Percentiles rank a stretch among this genome's conserved stretches.
Conservation (phyloP, 2,329 filamentous ascomycete species). For the Cercospora sesami region DNA sequence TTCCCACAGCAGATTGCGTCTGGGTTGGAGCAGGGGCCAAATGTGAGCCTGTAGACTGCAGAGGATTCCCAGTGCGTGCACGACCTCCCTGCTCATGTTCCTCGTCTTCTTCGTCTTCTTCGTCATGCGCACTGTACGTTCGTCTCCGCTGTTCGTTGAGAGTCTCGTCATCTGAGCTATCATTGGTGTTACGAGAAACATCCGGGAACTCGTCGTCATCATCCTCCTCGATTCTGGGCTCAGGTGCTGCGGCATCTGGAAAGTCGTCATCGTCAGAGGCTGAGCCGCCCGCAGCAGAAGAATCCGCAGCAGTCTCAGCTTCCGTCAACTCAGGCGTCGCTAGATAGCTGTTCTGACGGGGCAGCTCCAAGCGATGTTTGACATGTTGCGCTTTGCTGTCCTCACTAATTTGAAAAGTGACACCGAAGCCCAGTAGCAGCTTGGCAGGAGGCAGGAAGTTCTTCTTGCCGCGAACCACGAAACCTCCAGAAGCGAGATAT, state of each 20-base stretch:
- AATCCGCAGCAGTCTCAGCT: slow-evolving; percentile 37
- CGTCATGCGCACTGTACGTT: slow-evolving; percentile 26
- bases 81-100: slow-evolving; percentile 2
- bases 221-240: slow-evolving; percentile 31
- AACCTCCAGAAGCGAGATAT: slow-evolving; percentile 73
- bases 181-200: slow-evolving; percentile 27
- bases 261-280: slow-evolving; percentile 42
- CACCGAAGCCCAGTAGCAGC: slow-evolving; percentile 79
- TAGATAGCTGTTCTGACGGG: slow-evolving; percentile 27
- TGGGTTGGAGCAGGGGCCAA: not conserved
- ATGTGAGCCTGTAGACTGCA: slow-evolving; percentile 37
- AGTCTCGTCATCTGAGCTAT: slow-evolving; percentile 30
- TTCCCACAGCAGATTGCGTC: slow-evolving; percentile 29
- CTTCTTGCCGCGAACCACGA: slow-evolving; percentile 81
- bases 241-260: slow-evolving; percentile 25
- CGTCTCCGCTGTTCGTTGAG: slow-evolving; percentile 27
- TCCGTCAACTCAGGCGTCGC: slow-evolving; percentile 35
- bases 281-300: slow-evolving; percentile 22
- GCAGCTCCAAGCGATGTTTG: slow-evolving; percentile 64
- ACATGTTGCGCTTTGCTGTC: slow-evolving; percentile 79
- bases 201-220: slow-evolving; percentile 47
- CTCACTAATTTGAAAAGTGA: slow-evolving; percentile 86
- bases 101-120: slow-evolving; percentile 31
- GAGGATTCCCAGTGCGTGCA: slow-evolving; percentile 41
- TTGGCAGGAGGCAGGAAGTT: slow-evolving; percentile 88